These are phyloP conservation scores for Leccinum longicurvipes DNA, from an alignment of 768 basidiomycete genomes.

Conservation along the genomic window DNA sequence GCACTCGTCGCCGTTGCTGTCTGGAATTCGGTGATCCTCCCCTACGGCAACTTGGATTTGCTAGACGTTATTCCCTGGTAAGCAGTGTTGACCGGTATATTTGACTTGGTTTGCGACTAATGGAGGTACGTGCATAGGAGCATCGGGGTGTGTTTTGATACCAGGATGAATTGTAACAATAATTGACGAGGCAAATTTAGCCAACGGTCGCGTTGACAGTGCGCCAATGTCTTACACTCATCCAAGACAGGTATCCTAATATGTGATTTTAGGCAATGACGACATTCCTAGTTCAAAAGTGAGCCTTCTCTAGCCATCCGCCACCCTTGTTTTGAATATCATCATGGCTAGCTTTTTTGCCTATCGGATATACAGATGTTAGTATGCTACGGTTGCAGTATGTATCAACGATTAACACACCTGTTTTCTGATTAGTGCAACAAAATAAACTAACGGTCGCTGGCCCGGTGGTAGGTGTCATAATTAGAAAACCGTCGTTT, in stretches of 20 bases:
- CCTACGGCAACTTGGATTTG: slow-evolving; percentile 15
- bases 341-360: slow-evolving; percentile 20
- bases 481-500: background rate
- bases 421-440: slow-evolving; percentile 9
- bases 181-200: slow-evolving; percentile 7
- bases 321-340: background rate
- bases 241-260: background rate
- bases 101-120: background rate
- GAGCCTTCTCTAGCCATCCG: background rate
- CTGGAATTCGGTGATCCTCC: slow-evolving; percentile 22
- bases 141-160: slow-evolving; percentile 16
- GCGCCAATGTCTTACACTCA: background rate
- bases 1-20: slow-evolving; percentile 18
- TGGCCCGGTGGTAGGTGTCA: slow-evolving; percentile 14
- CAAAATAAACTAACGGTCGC: slow-evolving; percentile 9
- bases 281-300: slow-evolving; percentile 25
- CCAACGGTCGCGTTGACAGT: slow-evolving; percentile 22
- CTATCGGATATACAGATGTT: slow-evolving; percentile 25
- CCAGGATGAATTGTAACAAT: background rate
- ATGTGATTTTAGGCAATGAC: slow-evolving; percentile 14
- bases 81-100: background rate
- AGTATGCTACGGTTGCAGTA: background rate
- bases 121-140: slow-evolving; percentile 13
- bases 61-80: slow-evolving; percentile 23
- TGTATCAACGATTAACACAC: background rate